Evolutionary conservation across 169 alveolate genomes (phyloP).

Genomic region (Plasmodium adleri): DNA sequence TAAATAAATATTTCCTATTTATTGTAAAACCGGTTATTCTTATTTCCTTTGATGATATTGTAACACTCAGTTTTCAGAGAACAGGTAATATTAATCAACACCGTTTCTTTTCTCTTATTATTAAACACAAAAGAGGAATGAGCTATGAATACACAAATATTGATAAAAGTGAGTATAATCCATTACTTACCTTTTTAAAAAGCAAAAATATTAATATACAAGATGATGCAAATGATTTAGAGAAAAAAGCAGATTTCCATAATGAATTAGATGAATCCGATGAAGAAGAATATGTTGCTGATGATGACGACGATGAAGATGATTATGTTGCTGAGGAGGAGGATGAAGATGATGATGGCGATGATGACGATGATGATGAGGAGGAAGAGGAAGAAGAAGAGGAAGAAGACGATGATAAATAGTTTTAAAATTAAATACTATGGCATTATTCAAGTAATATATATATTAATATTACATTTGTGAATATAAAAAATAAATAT

Average conservation of each 20-base stretch:
- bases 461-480: no score
- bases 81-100: conserved; percentile 94
- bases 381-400: conserved; percentile 79
- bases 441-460: no score
- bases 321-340: conserved; percentile 83
- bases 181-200: conserved; percentile 83
- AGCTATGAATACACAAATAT: conserved; percentile 94
- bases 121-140: conserved; percentile 90
- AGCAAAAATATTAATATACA: conserved; percentile 88
- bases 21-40: conserved; percentile 97
- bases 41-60: conserved; percentile 94
- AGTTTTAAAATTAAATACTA: not conserved
- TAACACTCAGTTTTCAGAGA: conserved; percentile 95
- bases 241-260: conserved; percentile 75
- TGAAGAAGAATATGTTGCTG: conserved; percentile 80
- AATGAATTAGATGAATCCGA: conserved; percentile 84
- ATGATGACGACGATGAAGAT: conserved; percentile 87
- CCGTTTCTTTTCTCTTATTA: conserved; percentile 95
- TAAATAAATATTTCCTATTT: conserved; percentile 94
- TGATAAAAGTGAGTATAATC: conserved; percentile 93
- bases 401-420: conserved; percentile 79
- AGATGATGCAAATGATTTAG: conserved; percentile 78
- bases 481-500: no score
- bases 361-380: conserved; percentile 87
- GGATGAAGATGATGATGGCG: conserved; percentile 90